Evolutionary conservation across 106 monocot species (phyloP).

Genomic region (Vanilla planifolia): DNA sequence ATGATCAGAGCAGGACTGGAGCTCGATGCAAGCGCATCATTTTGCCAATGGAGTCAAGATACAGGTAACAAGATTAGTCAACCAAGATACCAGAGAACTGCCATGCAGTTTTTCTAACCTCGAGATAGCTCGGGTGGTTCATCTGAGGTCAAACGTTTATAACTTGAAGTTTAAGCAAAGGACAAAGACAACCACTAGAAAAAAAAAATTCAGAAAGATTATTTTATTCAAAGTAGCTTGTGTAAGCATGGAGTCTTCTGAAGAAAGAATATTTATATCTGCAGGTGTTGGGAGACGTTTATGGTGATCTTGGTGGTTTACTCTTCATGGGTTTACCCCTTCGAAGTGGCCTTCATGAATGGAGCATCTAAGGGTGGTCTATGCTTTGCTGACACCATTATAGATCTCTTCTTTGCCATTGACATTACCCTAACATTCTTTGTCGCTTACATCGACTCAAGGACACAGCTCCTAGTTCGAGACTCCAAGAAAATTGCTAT

Average conservation of each 20-base stretch:
- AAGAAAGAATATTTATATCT: neutral
- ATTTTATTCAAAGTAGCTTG: too few relatives aligned
- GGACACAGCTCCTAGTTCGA: conserved; percentile 66
- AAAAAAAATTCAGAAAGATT: neutral
- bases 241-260: too few relatives aligned
- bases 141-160: neutral
- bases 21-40: conserved; percentile 29
- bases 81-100: neutral
- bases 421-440: conserved; percentile 87
- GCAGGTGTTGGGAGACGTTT: conserved; percentile 90
- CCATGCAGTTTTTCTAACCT: neutral
- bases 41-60: conserved; percentile 59
- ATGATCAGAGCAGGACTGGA: conserved; percentile 12
- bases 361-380: conserved; percentile 49
- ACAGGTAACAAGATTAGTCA: conserved; percentile 11
- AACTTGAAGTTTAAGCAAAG: neutral
- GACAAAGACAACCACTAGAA: neutral
- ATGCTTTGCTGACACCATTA: conserved; percentile 46
- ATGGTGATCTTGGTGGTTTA: conserved; percentile 82
- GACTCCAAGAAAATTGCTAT: conserved; percentile 61
- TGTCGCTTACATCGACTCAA: conserved; percentile 72
- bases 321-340: conserved; percentile 93
- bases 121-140: neutral
- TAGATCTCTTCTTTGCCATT: conserved; percentile 65
- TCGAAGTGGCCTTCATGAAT: conserved; percentile 81